Conservation (phyloP, 306 rosid genomes). For the Cajanus cajan region DNA sequence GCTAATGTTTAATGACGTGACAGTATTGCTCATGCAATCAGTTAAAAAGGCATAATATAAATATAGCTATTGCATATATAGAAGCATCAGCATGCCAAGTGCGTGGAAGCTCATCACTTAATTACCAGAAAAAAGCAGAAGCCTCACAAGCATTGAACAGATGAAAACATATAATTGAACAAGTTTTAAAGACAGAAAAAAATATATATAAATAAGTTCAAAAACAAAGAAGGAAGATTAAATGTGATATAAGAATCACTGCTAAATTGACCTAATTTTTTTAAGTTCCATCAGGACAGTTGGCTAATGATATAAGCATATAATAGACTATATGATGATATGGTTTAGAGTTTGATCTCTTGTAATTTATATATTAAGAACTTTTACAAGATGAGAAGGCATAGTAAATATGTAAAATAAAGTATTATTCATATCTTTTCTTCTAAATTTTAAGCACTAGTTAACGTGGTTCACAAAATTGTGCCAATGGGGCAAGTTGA, state of each 20-base stretch:
- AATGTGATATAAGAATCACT: background rate
- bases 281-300: background rate
- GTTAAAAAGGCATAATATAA: background rate
- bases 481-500: background rate
- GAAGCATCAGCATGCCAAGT: background rate
- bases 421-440: background rate
- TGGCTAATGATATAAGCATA: background rate
- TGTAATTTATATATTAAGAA: background rate
- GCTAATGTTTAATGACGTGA: background rate
- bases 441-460: background rate
- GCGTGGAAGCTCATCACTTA: background rate
- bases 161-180: background rate
- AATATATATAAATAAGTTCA: background rate
- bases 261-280: background rate
- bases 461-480: background rate
- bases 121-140: background rate
- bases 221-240: background rate
- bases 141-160: conserved; percentile 2
- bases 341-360: background rate
- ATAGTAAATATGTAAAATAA: background rate
- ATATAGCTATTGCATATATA: background rate
- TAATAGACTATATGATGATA: background rate
- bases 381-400: background rate
- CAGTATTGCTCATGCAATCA: background rate
- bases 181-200: background rate